Evolutionary conservation across 2,329 filamentous ascomycete species (phyloP).

Genomic region (Hymenoscyphus linearis): DNA sequence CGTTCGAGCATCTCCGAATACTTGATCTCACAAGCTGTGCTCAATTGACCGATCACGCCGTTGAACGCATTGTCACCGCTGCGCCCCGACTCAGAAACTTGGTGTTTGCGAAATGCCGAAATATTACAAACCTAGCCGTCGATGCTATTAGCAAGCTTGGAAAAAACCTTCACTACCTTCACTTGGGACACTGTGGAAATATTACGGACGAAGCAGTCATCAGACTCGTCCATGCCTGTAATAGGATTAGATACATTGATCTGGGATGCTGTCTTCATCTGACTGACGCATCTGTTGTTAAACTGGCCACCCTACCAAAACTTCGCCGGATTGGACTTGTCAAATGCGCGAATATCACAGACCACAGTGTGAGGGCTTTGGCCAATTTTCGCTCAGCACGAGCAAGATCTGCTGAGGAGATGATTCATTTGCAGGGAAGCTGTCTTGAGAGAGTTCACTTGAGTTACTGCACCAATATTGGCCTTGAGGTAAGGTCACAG

Average conservation of each 20-base stretch:
- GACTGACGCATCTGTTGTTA: constrained; percentile 80
- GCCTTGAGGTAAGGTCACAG: constrained; percentile 59
- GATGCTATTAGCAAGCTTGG: constrained; percentile 81
- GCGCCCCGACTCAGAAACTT: constrained; percentile 88
- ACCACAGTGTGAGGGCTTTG: constrained; percentile 79
- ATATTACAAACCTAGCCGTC: constrained; percentile 86
- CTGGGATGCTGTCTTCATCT: constrained; percentile 88
- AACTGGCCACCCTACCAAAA: constrained; percentile 83
- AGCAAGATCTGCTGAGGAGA: constrained; percentile 1
- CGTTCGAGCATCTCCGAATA: constrained; percentile 85
- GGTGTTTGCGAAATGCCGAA: constrained; percentile 88
- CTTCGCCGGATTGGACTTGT: constrained; percentile 91
- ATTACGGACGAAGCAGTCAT: constrained; percentile 89
- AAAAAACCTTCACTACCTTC: constrained; percentile 95
- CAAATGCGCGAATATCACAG: constrained; percentile 87
- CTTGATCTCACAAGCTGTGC: constrained; percentile 88
- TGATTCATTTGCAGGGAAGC: constrained; percentile 16
- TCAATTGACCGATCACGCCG: constrained; percentile 76
- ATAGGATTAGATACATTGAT: constrained; percentile 94
- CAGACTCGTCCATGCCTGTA: constrained; percentile 77
- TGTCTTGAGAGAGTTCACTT: constrained; percentile 85
- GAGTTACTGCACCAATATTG: constrained; percentile 87
- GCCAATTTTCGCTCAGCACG: constrained; percentile 50
- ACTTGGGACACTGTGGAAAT: constrained; percentile 86
- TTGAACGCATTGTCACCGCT: constrained; percentile 79